Evolutionary conservation across 73 alveolate species (phyloP), one percentile per base, ranked within the genome.

Genomic region (Uronychia setigera): DNA sequence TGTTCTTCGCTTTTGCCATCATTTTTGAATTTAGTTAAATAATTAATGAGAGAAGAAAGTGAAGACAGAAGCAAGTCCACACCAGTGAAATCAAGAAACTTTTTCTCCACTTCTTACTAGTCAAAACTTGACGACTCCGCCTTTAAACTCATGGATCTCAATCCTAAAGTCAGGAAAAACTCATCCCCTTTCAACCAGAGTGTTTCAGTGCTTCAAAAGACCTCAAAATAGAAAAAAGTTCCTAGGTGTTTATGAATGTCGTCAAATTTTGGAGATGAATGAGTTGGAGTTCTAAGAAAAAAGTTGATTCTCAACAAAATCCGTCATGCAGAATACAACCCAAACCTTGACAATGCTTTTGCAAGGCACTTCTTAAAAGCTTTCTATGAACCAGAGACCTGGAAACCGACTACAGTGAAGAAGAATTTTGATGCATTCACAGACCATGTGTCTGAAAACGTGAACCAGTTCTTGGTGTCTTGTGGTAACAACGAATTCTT

Each of bases 1-100:
- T 28, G 33, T 92, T 92, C 59, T 85, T 84, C 35, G 93, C 91
- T 86, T 88, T 89, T 46, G 67, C 19, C 67, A 46, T 46, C 67
- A 46, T 46, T 46, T 46, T 46, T 46, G 19, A 46, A 46, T 46
- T 46, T 5, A 46, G 5, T 46, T 11, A 11, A 11, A 46, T 19
- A 46, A 46, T 46, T 5, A 46, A 19, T 19, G 67, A 46, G 5
- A 19, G n/a, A n/a, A 19, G 67, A 46, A 46, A 46, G 67, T 11
- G 67, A 19, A 46, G 67, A 46, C 19, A 19, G 67, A 5, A 46
- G 19, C n/a, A 11, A 5, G 19, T 19, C 5, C 5, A 19, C n/a
- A 46, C 67, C 67, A 46, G 67, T 46, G 67, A 46, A 46, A 46
- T 46, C n/a, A n/a, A n/a, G n/a, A n/a, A n/a, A n/a, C n/a, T 46